Evolutionary conservation across 768 basidiomycete species (phyloP).

Genomic region (Lactarius hatsudake): DNA sequence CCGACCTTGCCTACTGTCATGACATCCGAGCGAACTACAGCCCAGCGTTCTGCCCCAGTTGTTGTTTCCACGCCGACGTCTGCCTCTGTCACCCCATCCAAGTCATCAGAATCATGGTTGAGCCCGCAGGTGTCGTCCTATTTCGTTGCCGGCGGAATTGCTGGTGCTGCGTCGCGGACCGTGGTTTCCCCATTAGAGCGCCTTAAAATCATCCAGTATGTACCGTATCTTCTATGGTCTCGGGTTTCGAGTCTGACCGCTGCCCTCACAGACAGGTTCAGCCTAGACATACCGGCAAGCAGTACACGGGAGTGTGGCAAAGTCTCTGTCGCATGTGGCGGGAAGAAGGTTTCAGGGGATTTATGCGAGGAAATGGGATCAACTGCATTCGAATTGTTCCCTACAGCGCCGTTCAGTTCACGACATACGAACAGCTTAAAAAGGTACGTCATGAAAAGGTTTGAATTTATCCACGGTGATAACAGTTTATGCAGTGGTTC

Average conservation of each 20-base stretch:
- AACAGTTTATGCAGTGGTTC: constrained; percentile 52
- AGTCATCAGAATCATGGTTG: constrained; percentile 27
- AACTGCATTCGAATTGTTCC: constrained; percentile 93
- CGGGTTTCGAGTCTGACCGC: constrained; percentile 1
- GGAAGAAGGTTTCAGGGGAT: constrained; percentile 91
- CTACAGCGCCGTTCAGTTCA: constrained; percentile 84
- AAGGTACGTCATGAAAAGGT: constrained; percentile 47
- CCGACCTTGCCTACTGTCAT: constrained; percentile 10
- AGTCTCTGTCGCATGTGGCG: constrained; percentile 87
- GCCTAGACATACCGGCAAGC: constrained; percentile 53
- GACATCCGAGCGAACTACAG: constrained; percentile 21
- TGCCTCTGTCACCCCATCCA: constrained; percentile 7
- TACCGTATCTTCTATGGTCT: constrained; percentile 30
- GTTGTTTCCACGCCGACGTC: not conserved
- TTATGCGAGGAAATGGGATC: constrained; percentile 91
- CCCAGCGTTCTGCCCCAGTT: constrained; percentile 1
- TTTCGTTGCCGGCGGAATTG: constrained; percentile 54
- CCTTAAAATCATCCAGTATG: constrained; percentile 93
- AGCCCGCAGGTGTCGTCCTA: constrained; percentile 44
- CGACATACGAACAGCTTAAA: constrained; percentile 88
- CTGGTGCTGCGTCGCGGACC: constrained; percentile 74
- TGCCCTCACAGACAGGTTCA: constrained; percentile 79
- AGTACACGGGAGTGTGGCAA: constrained; percentile 82
- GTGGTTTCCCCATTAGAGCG: constrained; percentile 91
- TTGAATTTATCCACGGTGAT: not conserved